phyloP scores from a whole-genome alignment of 106 monocot genomes.

The Platanthera zijinensis region DNA sequence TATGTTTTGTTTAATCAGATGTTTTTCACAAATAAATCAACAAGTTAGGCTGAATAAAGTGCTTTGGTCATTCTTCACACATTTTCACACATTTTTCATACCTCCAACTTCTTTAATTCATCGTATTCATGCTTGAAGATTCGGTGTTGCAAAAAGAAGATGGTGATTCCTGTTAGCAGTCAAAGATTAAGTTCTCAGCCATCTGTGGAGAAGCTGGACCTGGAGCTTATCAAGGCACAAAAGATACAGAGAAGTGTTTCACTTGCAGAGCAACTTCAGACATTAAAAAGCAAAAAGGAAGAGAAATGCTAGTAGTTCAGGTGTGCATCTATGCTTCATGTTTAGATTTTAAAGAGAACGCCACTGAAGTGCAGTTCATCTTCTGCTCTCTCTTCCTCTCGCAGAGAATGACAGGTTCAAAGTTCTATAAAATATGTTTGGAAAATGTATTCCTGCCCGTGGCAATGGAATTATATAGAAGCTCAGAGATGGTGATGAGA shows the following conservation, averaged over 20 bases:
- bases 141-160: constrained; percentile 16
- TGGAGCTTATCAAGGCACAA: constrained; percentile 40
- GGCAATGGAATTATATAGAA: no score
- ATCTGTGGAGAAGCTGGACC: constrained; percentile 28
- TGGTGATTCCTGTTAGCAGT: constrained; percentile 8
- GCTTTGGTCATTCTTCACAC: no score
- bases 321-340: background rate
- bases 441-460: no score
- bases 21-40: no score
- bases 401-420: background rate
- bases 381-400: background rate
- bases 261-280: constrained; percentile 60
- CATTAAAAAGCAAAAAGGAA: constrained; percentile 23
- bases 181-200: constrained; percentile 11
- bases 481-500: no score
- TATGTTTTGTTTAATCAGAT: no score
- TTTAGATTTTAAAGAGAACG: background rate
- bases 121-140: constrained; percentile 12
- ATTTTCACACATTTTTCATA: no score
- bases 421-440: background rate
- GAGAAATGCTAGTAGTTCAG: background rate
- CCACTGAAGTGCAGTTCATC: background rate
- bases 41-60: no score
- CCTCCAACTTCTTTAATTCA: background rate
- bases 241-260: constrained; percentile 30